These are phyloP conservation scores for Planoprotostelium fungivorum DNA, from an alignment of 78 protist genomes.

Conservation along the genomic window DNA sequence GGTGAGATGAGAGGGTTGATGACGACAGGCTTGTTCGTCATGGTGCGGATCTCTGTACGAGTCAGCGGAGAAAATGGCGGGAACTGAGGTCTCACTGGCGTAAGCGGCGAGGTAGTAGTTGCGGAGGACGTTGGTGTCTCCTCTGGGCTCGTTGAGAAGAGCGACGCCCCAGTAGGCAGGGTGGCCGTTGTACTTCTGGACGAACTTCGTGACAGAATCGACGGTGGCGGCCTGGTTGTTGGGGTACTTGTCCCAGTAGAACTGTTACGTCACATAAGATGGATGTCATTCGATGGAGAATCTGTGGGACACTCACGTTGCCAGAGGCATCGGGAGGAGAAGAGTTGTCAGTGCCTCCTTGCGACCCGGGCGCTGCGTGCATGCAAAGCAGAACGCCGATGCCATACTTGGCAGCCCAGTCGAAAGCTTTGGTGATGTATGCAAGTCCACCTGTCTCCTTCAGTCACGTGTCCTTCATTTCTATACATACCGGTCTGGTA, in stretches of 20 bases:
- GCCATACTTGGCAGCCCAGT: background rate
- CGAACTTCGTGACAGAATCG: background rate
- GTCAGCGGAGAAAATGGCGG: too few relatives aligned
- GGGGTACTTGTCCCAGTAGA: background rate
- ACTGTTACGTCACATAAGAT: background rate
- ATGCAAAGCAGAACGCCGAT: background rate
- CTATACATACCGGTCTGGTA: background rate
- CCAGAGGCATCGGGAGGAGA: background rate
- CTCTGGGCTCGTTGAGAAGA: background rate
- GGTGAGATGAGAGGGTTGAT: too few relatives aligned
- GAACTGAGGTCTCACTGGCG: too few relatives aligned
- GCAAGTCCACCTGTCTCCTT: background rate
- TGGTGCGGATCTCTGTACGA: too few relatives aligned
- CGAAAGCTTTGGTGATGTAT: background rate
- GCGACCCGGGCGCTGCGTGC: background rate
- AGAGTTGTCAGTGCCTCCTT: background rate
- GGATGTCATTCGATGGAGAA: too few relatives aligned
- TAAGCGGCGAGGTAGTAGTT: too few relatives aligned
- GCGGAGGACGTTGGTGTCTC: too few relatives aligned
- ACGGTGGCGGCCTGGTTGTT: constrained; percentile 1
- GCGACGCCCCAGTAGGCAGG: too few relatives aligned
- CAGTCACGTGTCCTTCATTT: too few relatives aligned
- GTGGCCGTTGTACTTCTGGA: background rate
- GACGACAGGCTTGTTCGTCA: too few relatives aligned
- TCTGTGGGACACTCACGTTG: too few relatives aligned